Percentiles rank a stretch among this genome's conserved stretches.
These are phyloP conservation scores for Litchi chinensis DNA, from an alignment of 345 rosid genomes.

Conservation along the genomic window DNA sequence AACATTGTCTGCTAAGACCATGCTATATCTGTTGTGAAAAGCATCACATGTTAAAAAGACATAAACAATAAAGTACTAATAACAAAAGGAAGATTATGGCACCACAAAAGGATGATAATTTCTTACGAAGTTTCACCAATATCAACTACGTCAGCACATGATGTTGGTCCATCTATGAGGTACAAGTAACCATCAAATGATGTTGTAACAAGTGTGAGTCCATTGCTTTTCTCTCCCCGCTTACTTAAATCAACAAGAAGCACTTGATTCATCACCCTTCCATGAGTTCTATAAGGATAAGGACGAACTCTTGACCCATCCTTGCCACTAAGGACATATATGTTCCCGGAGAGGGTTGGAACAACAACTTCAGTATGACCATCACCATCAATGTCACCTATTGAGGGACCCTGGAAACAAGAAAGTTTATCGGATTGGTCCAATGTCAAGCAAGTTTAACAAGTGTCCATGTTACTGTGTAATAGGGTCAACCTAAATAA, in stretches of 20 bases:
- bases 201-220: slow-evolving; percentile 88
- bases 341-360: slow-evolving; percentile 91
- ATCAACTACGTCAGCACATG: slow-evolving; percentile 96
- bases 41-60: slow-evolving; percentile 18
- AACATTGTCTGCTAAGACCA: slow-evolving; percentile 97
- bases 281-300: slow-evolving; percentile 96
- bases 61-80: slow-evolving; percentile 7
- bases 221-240: slow-evolving; percentile 75
- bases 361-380: slow-evolving; percentile 93
- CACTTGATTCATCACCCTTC: slow-evolving; percentile 97
- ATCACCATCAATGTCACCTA: slow-evolving; percentile 98
- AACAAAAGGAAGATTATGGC: slow-evolving; percentile 1
- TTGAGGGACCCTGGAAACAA: slow-evolving; percentile 71
- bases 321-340: slow-evolving; percentile 89
- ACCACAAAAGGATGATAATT: slow-evolving; percentile 13
- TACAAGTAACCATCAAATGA: slow-evolving; percentile 97
- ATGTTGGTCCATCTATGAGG: slow-evolving; percentile 96
- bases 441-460: slow-evolving; percentile 13
- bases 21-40: slow-evolving; percentile 72
- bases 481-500: background rate
- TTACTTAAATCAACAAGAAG: slow-evolving; percentile 91
- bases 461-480: background rate
- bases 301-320: slow-evolving; percentile 90
- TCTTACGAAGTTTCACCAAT: slow-evolving; percentile 99
- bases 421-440: slow-evolving; percentile 25